Conservation (phyloP, 2,329 filamentous ascomycete genomes). For the Magnaporthiopsis poae region DNA sequence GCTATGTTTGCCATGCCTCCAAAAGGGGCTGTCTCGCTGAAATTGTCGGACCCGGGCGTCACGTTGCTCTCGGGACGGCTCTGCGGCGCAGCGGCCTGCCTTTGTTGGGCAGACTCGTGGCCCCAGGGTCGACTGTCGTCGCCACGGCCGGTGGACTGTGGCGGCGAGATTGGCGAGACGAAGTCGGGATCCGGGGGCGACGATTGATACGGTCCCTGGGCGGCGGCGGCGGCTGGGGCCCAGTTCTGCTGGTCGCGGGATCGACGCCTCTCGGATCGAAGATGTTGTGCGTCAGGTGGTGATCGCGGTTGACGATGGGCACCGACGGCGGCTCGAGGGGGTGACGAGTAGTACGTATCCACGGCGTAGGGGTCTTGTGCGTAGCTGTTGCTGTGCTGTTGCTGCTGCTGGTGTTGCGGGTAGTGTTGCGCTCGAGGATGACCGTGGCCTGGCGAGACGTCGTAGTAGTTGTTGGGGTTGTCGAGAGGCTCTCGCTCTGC, state of each 20-base stretch:
- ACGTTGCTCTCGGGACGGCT: constrained; percentile 28
- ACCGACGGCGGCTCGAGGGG: constrained; percentile 14
- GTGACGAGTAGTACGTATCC: constrained; percentile 12
- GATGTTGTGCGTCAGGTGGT: constrained; percentile 10
- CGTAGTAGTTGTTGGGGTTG: constrained; percentile 2
- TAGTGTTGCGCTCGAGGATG: constrained; percentile 8
- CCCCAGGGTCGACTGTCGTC: constrained; percentile 17
- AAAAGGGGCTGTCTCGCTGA: constrained; percentile 44
- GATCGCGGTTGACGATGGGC: constrained; percentile 10
- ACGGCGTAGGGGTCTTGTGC: constrained; percentile 6
- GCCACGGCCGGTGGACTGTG: constrained; percentile 16
- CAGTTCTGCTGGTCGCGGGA: constrained; percentile 17
- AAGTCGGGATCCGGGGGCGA: constrained; percentile 13
- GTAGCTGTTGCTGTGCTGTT: constrained; percentile 12
- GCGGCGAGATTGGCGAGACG: constrained; percentile 21
- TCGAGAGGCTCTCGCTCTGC: constrained; percentile 17
- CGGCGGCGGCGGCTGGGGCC: constrained; percentile 12
- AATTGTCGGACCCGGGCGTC: constrained; percentile 59
- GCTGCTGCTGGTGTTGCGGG: constrained; percentile 1
- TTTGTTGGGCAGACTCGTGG: constrained; percentile 17
- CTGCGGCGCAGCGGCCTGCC: constrained; percentile 12
- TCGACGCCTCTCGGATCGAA: constrained; percentile 25
- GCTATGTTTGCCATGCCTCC: constrained; percentile 62
- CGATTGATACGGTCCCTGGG: background rate
- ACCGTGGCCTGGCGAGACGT: background rate